A percentile compares a stretch with the other conserved stretches of the same genome.
Evolutionary conservation across 2,329 filamentous ascomycete species (phyloP).

Genomic region (Sporothrix variecibatus): DNA sequence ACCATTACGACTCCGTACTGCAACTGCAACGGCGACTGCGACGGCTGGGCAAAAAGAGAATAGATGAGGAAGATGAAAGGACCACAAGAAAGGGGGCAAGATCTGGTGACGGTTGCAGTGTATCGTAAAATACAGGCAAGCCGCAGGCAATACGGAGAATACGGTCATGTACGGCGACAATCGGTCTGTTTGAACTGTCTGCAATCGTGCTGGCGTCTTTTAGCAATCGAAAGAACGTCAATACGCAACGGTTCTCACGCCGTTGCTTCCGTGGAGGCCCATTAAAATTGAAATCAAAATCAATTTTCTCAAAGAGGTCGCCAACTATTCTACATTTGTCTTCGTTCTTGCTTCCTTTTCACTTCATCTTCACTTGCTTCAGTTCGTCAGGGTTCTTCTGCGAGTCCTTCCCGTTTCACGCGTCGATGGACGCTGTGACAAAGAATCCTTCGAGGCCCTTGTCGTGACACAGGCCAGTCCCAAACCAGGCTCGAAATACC

Average conservation of each 20-base stretch:
- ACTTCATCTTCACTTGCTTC: not conserved
- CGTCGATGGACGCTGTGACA: not conserved
- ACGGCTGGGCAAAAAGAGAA: not conserved
- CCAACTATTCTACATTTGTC: not conserved
- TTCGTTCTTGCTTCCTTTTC: not conserved
- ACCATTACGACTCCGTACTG: not conserved
- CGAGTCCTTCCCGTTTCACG: not conserved
- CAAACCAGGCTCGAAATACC: not conserved
- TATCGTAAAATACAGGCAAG: not conserved
- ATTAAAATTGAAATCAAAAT: not conserved
- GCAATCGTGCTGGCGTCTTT: not conserved
- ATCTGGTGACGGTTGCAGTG: constrained; percentile 3
- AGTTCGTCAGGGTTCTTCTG: not conserved
- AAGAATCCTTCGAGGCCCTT: not conserved
- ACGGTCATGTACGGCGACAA: not conserved
- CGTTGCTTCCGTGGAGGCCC: not conserved
- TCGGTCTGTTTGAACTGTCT: not conserved
- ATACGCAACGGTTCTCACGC: not conserved
- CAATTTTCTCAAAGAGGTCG: not conserved
- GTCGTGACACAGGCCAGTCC: not conserved
- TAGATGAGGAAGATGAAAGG: not conserved
- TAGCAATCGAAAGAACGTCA: not conserved
- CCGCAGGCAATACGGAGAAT: not conserved
- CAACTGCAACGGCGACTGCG: not conserved
- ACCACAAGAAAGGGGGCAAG: not conserved